Evolutionary conservation across 768 basidiomycete genomes (phyloP).

Genomic region (Termitomyces sp.): DNA sequence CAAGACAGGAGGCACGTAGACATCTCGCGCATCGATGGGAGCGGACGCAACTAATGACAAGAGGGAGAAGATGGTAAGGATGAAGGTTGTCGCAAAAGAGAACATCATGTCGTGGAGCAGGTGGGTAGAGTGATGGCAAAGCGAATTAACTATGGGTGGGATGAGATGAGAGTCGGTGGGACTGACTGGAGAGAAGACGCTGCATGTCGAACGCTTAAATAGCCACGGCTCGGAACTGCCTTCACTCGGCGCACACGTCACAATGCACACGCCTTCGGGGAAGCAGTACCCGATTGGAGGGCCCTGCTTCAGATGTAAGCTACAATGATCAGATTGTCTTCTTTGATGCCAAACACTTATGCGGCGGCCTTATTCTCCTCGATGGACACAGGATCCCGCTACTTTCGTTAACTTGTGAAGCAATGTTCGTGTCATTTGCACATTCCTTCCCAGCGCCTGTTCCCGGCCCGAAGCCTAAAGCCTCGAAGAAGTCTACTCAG

Average conservation of each 20-base stretch:
- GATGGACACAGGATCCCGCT: conserved; percentile 9
- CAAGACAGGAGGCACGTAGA: conserved; percentile 42
- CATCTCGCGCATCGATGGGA: conserved; percentile 39
- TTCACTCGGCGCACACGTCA: not conserved
- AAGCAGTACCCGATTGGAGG: not conserved
- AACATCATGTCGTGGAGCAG: conserved; percentile 13
- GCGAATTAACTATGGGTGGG: not conserved
- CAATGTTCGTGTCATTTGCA: not conserved
- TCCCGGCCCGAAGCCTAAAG: not conserved
- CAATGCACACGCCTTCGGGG: conserved; percentile 1
- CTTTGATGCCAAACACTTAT: not conserved
- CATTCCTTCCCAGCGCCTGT: not conserved
- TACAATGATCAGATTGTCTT: conserved; percentile 9
- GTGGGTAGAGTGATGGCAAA: not conserved
- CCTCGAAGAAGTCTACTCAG: not conserved
- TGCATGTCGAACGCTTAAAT: conserved; percentile 10
- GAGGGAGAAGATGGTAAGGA: conserved; percentile 16
- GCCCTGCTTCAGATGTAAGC: not conserved
- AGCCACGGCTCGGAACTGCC: conserved; percentile 5
- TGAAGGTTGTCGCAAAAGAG: conserved; percentile 11
- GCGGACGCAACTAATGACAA: conserved; percentile 26
- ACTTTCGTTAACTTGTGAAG: conserved; percentile 15
- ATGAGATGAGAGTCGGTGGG: not conserved
- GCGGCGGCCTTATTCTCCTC: conserved; percentile 1
- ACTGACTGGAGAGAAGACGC: conserved; percentile 5